Evolutionary conservation across 1,284 basidiomycete genomes (phyloP).

Genomic region (Phaffia rhodozyma): DNA sequence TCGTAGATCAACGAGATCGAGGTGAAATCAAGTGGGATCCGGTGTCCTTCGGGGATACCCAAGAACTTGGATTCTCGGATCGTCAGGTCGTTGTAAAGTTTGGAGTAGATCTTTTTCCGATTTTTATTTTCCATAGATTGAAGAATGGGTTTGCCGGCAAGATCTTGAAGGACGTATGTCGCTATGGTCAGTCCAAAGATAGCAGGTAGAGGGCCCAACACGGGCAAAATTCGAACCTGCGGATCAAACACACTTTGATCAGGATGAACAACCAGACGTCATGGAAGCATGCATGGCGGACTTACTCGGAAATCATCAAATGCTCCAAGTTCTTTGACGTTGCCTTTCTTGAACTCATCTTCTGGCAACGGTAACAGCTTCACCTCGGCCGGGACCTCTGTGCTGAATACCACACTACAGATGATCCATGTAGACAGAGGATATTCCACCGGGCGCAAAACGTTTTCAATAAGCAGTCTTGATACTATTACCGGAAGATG

Average conservation of each 20-base stretch:
- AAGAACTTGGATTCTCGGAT: slow-evolving; percentile 55
- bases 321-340: slow-evolving; percentile 78
- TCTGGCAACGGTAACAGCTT: slow-evolving; percentile 81
- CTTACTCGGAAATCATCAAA: slow-evolving; percentile 90
- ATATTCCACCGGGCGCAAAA: not conserved
- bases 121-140: slow-evolving; percentile 75
- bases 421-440: not conserved
- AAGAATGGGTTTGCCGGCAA: slow-evolving; percentile 66
- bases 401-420: slow-evolving; percentile 75
- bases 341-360: slow-evolving; percentile 81
- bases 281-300: slow-evolving; percentile 61
- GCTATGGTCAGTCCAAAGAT: slow-evolving; percentile 81
- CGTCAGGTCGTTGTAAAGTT: slow-evolving; percentile 61
- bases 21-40: slow-evolving; percentile 50
- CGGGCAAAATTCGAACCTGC: slow-evolving; percentile 33
- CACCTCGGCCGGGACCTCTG: slow-evolving; percentile 75
- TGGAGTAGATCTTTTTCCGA: slow-evolving; percentile 68
- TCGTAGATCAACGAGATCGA: slow-evolving; percentile 76
- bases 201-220: slow-evolving; percentile 54
- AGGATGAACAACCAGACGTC: slow-evolving; percentile 42
- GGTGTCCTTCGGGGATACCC: slow-evolving; percentile 35
- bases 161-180: slow-evolving; percentile 70
- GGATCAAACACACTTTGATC: not conserved
- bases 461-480: not conserved
- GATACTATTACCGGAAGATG: not conserved